These are phyloP conservation scores for Paraphoma sp. DNA, from an alignment of 2,329 filamentous ascomycete genomes.

Conservation along the genomic window DNA sequence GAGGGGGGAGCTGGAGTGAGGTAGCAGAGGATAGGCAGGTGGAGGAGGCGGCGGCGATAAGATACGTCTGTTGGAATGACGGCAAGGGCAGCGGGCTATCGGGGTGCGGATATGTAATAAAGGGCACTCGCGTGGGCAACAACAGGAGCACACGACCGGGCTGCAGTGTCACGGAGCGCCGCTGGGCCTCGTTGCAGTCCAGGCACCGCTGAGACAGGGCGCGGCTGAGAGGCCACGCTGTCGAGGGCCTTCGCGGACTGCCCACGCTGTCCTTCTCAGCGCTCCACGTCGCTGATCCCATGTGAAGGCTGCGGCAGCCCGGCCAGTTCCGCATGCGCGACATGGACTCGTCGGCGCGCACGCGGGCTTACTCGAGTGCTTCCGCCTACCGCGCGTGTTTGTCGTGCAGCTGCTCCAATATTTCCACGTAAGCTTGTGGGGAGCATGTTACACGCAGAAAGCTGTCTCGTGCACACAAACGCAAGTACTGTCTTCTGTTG, in stretches of 20 bases:
- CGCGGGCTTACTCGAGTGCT: background rate
- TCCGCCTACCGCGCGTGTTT: background rate
- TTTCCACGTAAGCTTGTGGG: too few species aligned
- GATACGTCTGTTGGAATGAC: background rate
- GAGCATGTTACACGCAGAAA: too few species aligned
- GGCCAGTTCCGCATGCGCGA: slow-evolving; percentile 6
- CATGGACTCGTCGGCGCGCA: background rate
- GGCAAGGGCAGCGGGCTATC: background rate
- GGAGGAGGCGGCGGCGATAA: slow-evolving; percentile 1
- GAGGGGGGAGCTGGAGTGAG: background rate
- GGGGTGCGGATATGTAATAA: slow-evolving; percentile 3
- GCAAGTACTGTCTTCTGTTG: background rate
- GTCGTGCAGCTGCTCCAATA: too few species aligned
- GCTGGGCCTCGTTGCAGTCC: background rate
- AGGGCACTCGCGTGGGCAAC: slow-evolving; percentile 28
- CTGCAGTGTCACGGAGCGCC: slow-evolving; percentile 1
- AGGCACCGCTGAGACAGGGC: slow-evolving; percentile 1
- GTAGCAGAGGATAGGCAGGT: background rate
- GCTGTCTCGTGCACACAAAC: too few species aligned
- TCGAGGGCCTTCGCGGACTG: background rate
- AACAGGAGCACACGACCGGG: slow-evolving; percentile 1
- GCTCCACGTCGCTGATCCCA: slow-evolving; percentile 5
- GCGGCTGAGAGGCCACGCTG: slow-evolving; percentile 12
- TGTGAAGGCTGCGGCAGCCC: slow-evolving; percentile 8
- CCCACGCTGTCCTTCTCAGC: background rate